These are phyloP conservation scores for Helianthus tuberosus DNA, from an alignment of 129 eudicot genomes.

Conservation along the genomic window DNA sequence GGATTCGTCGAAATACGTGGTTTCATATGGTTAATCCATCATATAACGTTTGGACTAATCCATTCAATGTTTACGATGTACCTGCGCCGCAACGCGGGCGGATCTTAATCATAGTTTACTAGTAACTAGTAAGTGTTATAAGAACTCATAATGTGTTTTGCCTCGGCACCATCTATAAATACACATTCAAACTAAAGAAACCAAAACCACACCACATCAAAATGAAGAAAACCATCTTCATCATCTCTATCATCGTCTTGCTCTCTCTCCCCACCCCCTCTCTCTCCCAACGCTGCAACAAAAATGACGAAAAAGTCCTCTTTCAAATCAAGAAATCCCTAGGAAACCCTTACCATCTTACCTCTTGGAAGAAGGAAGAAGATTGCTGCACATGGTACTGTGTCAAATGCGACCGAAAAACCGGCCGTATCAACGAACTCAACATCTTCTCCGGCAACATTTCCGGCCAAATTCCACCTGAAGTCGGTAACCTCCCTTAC, in stretches of 20 bases:
- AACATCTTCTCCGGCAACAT: constrained; percentile 39
- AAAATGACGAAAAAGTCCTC: constrained; percentile 56
- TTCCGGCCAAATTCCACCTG: constrained; percentile 54
- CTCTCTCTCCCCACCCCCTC: constrained; percentile 27
- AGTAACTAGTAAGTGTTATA: too few species aligned
- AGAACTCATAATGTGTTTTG: neutral
- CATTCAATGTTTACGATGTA: too few species aligned
- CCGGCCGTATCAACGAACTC: constrained; percentile 40
- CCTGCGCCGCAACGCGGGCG: too few species aligned
- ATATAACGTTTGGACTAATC: too few species aligned
- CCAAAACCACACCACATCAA: constrained; percentile 7
- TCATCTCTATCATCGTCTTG: neutral
- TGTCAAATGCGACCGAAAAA: constrained; percentile 34
- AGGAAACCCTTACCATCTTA: constrained; percentile 44
- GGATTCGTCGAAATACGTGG: too few species aligned
- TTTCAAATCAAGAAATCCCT: constrained; percentile 44
- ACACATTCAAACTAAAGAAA: neutral
- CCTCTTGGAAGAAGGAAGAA: constrained; percentile 44
- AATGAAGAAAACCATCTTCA: neutral
- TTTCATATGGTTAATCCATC: too few species aligned
- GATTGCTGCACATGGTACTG: constrained; percentile 55
- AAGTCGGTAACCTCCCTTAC: constrained; percentile 56
- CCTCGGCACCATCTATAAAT: neutral
- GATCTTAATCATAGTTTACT: too few species aligned
- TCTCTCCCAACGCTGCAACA: constrained; percentile 44